These are phyloP conservation scores for Melampsora larici-populina DNA, from an alignment of 1,284 basidiomycete species.

Conservation along the genomic window DNA sequence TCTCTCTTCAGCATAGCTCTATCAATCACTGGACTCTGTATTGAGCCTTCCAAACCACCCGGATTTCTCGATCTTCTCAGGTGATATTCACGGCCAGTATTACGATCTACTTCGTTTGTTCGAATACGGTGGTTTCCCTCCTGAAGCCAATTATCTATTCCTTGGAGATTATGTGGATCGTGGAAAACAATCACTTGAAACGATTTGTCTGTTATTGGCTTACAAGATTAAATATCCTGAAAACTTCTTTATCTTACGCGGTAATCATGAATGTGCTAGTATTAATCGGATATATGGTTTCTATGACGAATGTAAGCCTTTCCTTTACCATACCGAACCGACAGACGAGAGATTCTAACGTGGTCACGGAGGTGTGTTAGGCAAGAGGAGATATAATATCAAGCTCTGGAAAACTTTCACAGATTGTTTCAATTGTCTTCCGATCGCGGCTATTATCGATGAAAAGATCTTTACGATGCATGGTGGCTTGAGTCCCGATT, in stretches of 20 bases:
- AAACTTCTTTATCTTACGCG: constrained; percentile 92
- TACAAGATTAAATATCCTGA: constrained; percentile 99
- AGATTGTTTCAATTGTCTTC: constrained; percentile 92
- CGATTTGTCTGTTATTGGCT: constrained; percentile 77
- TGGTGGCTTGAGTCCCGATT: constrained; percentile 85
- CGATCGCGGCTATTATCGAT: constrained; percentile 93
- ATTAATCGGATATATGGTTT: constrained; percentile 96
- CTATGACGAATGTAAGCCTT: constrained; percentile 80
- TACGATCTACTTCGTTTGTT: constrained; percentile 89
- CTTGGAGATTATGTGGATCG: constrained; percentile 92
- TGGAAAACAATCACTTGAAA: constrained; percentile 89
- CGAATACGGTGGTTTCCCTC: constrained; percentile 91
- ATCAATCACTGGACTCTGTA: background rate
- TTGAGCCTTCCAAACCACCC: constrained; percentile 27
- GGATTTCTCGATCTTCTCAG: constrained; percentile 55
- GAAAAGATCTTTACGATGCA: constrained; percentile 92
- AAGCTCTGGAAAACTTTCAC: constrained; percentile 98
- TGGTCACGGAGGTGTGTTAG: constrained; percentile 55
- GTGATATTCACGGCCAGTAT: constrained; percentile 93
- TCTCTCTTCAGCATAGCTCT: constrained; percentile 46
- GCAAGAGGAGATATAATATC: constrained; percentile 96
- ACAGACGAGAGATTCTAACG: background rate
- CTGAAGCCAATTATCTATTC: constrained; percentile 94
- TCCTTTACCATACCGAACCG: background rate
- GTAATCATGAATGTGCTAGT: constrained; percentile 90